Percentiles rank a stretch among this genome's conserved stretches.
Conservation (phyloP, 257 asterid species). For the Haberlea rhodopensis region DNA sequence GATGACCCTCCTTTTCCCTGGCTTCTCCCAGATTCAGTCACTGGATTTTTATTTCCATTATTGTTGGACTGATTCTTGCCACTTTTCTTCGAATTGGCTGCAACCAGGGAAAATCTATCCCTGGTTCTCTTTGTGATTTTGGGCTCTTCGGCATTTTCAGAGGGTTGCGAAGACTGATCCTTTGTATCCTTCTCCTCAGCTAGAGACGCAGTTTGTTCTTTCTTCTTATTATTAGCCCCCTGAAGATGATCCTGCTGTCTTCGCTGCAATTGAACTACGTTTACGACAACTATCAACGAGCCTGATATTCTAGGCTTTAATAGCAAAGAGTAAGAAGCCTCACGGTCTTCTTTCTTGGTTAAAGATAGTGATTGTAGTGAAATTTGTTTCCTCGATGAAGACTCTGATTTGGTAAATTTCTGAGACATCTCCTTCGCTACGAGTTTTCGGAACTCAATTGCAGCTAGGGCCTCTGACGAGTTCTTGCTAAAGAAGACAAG, state of each 20-base stretch:
- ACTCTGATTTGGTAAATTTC: slow-evolving; percentile 40
- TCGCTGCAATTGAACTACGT: slow-evolving; percentile 62
- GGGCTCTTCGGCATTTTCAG: slow-evolving; percentile 46
- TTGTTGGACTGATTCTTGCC: slow-evolving; percentile 37
- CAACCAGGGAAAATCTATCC: slow-evolving; percentile 41
- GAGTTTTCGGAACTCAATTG: slow-evolving; percentile 46
- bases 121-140: slow-evolving; percentile 59
- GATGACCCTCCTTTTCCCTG: slow-evolving; percentile 44
- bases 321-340: slow-evolving; percentile 41
- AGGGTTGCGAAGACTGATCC: slow-evolving; percentile 26
- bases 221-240: slow-evolving; percentile 49
- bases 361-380: slow-evolving; percentile 44
- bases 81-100: slow-evolving; percentile 42
- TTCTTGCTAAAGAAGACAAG: slow-evolving; percentile 52
- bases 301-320: slow-evolving; percentile 58
- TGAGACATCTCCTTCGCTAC: slow-evolving; percentile 41
- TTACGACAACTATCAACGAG: slow-evolving; percentile 63
- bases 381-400: slow-evolving; percentile 50
- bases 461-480: slow-evolving; percentile 48
- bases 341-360: slow-evolving; percentile 45
- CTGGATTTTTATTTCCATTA: slow-evolving; percentile 28
- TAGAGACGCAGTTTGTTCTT: slow-evolving; percentile 29
- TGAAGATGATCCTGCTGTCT: slow-evolving; percentile 47
- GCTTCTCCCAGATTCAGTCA: slow-evolving; percentile 33
- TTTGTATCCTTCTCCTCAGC: slow-evolving; percentile 35